phyloP scores from a whole-genome alignment of 2,329 filamentous ascomycete genomes.

The Penicillium sp. region DNA sequence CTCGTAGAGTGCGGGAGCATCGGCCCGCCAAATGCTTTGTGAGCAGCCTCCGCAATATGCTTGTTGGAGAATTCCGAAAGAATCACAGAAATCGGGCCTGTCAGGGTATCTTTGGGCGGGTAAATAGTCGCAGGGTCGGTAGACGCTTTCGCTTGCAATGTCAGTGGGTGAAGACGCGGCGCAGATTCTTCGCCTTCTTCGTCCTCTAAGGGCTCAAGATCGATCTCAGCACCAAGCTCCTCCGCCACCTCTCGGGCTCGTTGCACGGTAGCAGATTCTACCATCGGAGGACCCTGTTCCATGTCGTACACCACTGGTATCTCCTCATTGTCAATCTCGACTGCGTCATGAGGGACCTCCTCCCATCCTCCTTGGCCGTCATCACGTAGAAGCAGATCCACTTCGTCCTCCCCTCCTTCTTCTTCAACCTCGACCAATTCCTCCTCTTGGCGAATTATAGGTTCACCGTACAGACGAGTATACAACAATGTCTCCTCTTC shows the following conservation, averaged over 20 bases:
- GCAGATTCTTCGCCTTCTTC: conserved; percentile 47
- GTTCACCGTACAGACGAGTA: conserved; percentile 78
- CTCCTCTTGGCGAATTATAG: conserved; percentile 51
- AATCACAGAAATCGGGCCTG: conserved; percentile 71
- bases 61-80: conserved; percentile 71
- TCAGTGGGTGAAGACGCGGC: conserved; percentile 73
- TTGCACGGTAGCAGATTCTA: conserved; percentile 38
- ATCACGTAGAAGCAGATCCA: conserved; percentile 42
- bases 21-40: conserved; percentile 75
- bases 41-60: conserved; percentile 75
- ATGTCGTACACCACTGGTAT: conserved; percentile 36
- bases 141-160: conserved; percentile 72
- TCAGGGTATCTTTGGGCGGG: conserved; percentile 72
- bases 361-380: conserved; percentile 45
- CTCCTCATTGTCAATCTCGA: conserved; percentile 31
- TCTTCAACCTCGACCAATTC: conserved; percentile 34
- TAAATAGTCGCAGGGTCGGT: conserved; percentile 75
- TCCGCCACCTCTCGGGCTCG: conserved; percentile 46
- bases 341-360: conserved; percentile 35
- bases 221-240: conserved; percentile 45
- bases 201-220: conserved; percentile 50
- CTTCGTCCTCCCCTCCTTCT: conserved; percentile 36
- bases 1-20: conserved; percentile 77
- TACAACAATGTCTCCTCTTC: conserved; percentile 76
- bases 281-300: conserved; percentile 30